These are phyloP conservation scores for Colletotrichum cereale DNA, from an alignment of 2,329 filamentous ascomycete species.

Conservation along the genomic window DNA sequence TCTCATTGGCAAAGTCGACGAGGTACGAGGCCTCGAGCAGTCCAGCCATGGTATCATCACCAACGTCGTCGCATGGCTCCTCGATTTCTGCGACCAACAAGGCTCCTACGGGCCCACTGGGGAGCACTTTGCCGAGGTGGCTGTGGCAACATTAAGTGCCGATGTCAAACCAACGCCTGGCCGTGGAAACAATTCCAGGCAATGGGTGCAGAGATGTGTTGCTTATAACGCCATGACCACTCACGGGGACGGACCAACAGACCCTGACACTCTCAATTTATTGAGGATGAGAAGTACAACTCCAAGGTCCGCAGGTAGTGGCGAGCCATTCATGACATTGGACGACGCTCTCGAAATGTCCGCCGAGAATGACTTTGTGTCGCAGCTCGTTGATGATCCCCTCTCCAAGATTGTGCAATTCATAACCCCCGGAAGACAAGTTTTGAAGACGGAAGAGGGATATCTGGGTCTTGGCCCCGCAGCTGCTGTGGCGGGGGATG, in stretches of 20 bases:
- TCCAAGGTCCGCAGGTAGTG: background rate
- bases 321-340: background rate
- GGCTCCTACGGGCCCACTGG: background rate
- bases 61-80: conserved; percentile 16
- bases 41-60: conserved; percentile 2
- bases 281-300: background rate
- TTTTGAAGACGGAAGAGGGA: background rate
- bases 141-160: conserved; percentile 13
- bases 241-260: background rate
- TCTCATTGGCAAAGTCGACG: background rate
- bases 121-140: background rate
- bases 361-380: background rate
- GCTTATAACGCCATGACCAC: background rate
- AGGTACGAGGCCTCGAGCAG: background rate
- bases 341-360: background rate
- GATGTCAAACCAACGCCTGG: background rate
- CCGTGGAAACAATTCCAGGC: background rate
- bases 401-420: conserved; percentile 17
- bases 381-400: background rate
- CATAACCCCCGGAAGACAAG: background rate
- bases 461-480: conserved; percentile 12
- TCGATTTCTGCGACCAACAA: conserved; percentile 1
- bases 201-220: conserved; percentile 18
- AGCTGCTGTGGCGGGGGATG: background rate
- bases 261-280: background rate